Evolutionary conservation across 208 protist genomes (phyloP), one percentile per base, ranked within the genome.

Genomic region (Leptomonas seymouri): DNA sequence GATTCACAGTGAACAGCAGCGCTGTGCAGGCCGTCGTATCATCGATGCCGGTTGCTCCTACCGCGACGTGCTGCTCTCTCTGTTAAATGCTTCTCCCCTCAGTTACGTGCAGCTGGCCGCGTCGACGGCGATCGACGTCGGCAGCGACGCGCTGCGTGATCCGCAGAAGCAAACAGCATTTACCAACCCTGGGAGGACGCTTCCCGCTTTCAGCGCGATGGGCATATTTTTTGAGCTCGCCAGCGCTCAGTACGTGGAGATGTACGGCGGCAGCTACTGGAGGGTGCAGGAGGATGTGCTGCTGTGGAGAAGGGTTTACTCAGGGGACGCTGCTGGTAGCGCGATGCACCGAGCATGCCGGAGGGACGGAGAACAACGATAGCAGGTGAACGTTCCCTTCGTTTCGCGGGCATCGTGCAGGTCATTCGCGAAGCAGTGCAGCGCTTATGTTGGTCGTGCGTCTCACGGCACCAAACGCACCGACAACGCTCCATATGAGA

Each of bases 201-300:
- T 15, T 76, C 76, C 7, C 49, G 55, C 9, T 67, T 76, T 0
- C 77, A 83, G 3, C 83, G 87, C 50, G 42, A 25, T 21, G 83
- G 74, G 20, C 83, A 92, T 58, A n/a, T 74, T 72, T 48, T 92
- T 92, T 61, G 81, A 92, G 66, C 80, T 92, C 34, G 87, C 81
- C 27, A 63, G 63, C 2, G 23, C 34, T 14, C 86, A 92, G 66
- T 80, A 83, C 54, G 73, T 92, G 34, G 31, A 81, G 54, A 48
- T 51, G 44, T 66, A 41, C 20, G 85, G 80, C 71, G 42, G 51
- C 12, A 51, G 62, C 20, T 81, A 80, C 27, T 86, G 76, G 78
- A 12, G 3, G 15, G 49, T 51, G 8, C 74, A 76, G n/a, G 78
- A 76, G 49, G 41, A 65, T 0, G 64, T 89, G 60, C 75, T 73